Evolutionary conservation across 75 land plant species (phyloP).

Genomic region (Picea sitchensis): DNA sequence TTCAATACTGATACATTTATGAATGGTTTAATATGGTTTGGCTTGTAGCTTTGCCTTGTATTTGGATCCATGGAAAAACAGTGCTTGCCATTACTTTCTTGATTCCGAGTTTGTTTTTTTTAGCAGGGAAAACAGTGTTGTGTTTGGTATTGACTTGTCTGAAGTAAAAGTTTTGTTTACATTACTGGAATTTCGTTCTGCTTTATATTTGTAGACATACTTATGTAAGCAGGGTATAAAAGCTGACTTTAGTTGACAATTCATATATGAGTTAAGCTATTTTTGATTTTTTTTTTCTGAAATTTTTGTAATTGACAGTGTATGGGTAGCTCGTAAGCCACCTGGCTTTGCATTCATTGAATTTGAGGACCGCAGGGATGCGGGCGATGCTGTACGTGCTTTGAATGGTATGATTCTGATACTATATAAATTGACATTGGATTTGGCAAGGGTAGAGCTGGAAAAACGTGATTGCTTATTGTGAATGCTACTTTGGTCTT

Average conservation of each 20-base stretch:
- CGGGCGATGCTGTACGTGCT: conserved; percentile 79
- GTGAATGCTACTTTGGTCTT: not conserved
- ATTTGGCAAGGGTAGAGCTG: not conserved
- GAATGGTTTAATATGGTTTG: too few species aligned
- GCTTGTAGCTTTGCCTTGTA: not conserved
- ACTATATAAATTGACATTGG: not conserved
- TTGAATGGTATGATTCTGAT: conserved; percentile 56
- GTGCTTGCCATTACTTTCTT: not conserved
- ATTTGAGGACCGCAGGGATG: conserved; percentile 92
- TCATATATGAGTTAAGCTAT: not conserved
- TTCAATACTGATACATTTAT: too few species aligned
- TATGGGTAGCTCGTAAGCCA: conserved; percentile 97
- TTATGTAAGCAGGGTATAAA: not conserved
- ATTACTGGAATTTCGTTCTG: not conserved
- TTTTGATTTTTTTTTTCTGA: not conserved
- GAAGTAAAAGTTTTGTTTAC: not conserved
- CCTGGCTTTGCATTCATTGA: conserved; percentile 96
- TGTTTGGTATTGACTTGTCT: not conserved
- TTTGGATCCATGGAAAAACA: not conserved
- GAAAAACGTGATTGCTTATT: not conserved
- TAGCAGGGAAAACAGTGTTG: not conserved
- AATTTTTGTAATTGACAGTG: conserved; percentile 45
- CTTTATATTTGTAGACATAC: not conserved
- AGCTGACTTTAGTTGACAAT: not conserved
- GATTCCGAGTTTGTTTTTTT: not conserved